A percentile compares a stretch with the other conserved stretches of the same genome.
Conservation (phyloP, 805 yeast species). For the Hyphopichia homilentoma region DNA sequence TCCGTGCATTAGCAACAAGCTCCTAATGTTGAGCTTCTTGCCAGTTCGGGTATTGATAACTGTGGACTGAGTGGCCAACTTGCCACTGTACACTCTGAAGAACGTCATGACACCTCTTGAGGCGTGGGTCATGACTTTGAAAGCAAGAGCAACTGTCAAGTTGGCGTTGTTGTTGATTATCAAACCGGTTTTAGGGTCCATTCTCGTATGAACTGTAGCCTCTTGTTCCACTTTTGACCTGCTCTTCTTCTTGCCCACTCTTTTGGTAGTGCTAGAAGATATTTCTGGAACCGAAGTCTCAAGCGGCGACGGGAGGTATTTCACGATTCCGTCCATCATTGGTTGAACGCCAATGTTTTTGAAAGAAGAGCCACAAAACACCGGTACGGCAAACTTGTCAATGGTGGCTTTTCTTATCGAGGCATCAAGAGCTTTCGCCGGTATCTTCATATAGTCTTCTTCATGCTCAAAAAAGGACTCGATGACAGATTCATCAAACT, state of each 20-base stretch:
- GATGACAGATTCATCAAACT: slow-evolving; percentile 72
- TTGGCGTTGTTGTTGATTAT: slow-evolving; percentile 55
- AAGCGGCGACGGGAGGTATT: slow-evolving; percentile 78
- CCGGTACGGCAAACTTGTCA: slow-evolving; percentile 60
- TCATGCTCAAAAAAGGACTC: slow-evolving; percentile 68
- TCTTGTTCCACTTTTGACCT: slow-evolving; percentile 6
- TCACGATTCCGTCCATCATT: slow-evolving; percentile 74
- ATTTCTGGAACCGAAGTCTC: slow-evolving; percentile 61
- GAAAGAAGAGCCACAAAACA: slow-evolving; percentile 91
- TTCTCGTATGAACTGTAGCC: slow-evolving; percentile 24
- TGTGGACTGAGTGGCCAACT: slow-evolving; percentile 55
- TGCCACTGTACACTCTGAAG: slow-evolving; percentile 86
- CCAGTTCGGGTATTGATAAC: slow-evolving; percentile 70
- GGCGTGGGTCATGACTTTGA: slow-evolving; percentile 86
- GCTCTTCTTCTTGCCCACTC: slow-evolving; percentile 12
- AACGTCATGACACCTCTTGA: slow-evolving; percentile 79
- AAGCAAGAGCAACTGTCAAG: slow-evolving; percentile 76
- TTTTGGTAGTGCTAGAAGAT: slow-evolving; percentile 16
- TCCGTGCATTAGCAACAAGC: slow-evolving; percentile 82
- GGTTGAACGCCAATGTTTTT: slow-evolving; percentile 95
- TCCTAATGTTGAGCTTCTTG: slow-evolving; percentile 60
- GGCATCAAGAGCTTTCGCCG: slow-evolving; percentile 46
- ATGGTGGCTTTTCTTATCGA: slow-evolving; percentile 68
- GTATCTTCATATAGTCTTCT: slow-evolving; percentile 68
- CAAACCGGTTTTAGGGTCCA: slow-evolving; percentile 45